phyloP scores from a whole-genome alignment of 768 basidiomycete species.

The Saitozyma podzolica region DNA sequence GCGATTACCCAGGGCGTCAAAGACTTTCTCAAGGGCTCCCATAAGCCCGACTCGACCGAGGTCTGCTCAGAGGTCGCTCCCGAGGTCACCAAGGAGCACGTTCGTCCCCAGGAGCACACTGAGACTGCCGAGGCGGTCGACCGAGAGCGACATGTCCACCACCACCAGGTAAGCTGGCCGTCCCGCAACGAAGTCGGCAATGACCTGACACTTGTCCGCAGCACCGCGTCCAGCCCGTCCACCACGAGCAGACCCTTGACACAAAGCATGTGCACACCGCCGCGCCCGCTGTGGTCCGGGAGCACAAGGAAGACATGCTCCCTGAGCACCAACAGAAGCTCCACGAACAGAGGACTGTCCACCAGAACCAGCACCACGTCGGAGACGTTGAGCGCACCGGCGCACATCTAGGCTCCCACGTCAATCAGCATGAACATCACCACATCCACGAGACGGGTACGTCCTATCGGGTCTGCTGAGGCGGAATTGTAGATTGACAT shows the following conservation, averaged over 20 bases:
- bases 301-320: slow-evolving; percentile 51
- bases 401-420: slow-evolving; percentile 42
- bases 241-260: slow-evolving; percentile 40
- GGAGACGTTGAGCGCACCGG: slow-evolving; percentile 36
- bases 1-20: slow-evolving; percentile 39
- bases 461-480: not conserved
- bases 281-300: slow-evolving; percentile 46
- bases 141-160: slow-evolving; percentile 52
- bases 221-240: slow-evolving; percentile 53
- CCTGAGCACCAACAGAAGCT: slow-evolving; percentile 52
- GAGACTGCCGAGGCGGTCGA: slow-evolving; percentile 52
- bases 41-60: slow-evolving; percentile 50
- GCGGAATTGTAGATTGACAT: not conserved
- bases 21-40: slow-evolving; percentile 41
- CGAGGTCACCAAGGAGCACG: slow-evolving; percentile 50
- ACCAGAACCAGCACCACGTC: slow-evolving; percentile 41
- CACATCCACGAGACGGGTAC: slow-evolving; percentile 49
- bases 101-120: slow-evolving; percentile 41
- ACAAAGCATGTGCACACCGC: slow-evolving; percentile 47
- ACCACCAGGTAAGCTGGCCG: slow-evolving; percentile 23
- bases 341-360: slow-evolving; percentile 43
- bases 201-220: not conserved
- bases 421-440: slow-evolving; percentile 54
- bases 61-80: slow-evolving; percentile 53
- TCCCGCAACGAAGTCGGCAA: no score